Percentiles rank a stretch among this genome's conserved stretches.
Evolutionary conservation across 768 basidiomycete genomes (phyloP).

Genomic region (Suillus occidentalis): DNA sequence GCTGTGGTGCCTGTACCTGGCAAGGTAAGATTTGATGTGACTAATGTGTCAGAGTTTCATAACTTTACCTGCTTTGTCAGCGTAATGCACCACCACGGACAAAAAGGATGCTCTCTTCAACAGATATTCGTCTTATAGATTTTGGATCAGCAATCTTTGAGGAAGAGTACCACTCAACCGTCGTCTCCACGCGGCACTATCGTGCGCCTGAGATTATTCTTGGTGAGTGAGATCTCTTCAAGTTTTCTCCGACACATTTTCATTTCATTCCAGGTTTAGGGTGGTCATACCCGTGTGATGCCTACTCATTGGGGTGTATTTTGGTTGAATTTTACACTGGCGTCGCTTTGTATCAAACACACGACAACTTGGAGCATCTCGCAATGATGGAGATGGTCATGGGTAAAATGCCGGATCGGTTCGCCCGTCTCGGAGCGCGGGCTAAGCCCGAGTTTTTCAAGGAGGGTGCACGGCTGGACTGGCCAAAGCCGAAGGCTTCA

Average conservation of each 20-base stretch:
- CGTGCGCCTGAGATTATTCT: constrained; percentile 99
- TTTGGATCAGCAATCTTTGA: constrained; percentile 99
- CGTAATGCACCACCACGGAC: constrained; percentile 63
- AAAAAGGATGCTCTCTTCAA: constrained; percentile 80
- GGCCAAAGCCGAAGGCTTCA: constrained; percentile 86
- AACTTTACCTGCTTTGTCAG: constrained; percentile 36
- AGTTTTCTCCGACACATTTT: constrained; percentile 13
- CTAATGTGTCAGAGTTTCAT: constrained; percentile 6
- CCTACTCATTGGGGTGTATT: constrained; percentile 97
- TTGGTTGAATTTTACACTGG: constrained; percentile 98
- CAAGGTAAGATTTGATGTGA: constrained; percentile 47
- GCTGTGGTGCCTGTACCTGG: constrained; percentile 60
- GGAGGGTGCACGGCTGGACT: constrained; percentile 80
- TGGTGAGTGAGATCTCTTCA: constrained; percentile 53
- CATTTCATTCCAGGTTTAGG: constrained; percentile 67
- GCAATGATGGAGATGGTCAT: constrained; percentile 99
- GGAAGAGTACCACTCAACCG: constrained; percentile 96
- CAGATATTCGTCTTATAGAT: constrained; percentile 94
- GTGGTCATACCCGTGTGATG: constrained; percentile 98
- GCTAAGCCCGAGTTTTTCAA: constrained; percentile 95
- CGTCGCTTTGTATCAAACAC: constrained; percentile 97
- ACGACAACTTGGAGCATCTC: constrained; percentile 97
- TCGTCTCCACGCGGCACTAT: constrained; percentile 97
- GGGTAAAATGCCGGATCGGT: constrained; percentile 94
- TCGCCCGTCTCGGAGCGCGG: constrained; percentile 70